Conservation (phyloP, 805 yeast species). For the Candida glaebosa region DNA sequence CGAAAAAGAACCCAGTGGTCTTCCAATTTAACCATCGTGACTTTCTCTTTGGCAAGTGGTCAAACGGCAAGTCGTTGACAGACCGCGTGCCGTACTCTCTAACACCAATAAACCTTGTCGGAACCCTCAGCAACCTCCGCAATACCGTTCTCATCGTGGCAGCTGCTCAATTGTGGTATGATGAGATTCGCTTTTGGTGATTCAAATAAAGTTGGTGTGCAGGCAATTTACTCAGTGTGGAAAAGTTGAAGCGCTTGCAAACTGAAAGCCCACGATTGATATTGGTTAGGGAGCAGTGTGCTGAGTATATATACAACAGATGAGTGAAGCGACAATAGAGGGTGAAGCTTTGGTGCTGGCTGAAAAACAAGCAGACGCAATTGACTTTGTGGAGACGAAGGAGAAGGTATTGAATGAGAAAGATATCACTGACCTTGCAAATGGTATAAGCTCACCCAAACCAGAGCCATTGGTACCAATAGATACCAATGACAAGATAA, state of each 20-base stretch:
- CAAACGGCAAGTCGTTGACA: slow-evolving; percentile 30
- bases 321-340: not conserved
- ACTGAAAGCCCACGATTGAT: too few relatives aligned
- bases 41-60: slow-evolving; percentile 19
- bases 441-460: not conserved
- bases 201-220: too few relatives aligned
- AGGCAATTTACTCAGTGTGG: not conserved
- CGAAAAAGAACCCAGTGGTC: slow-evolving; percentile 16
- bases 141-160: not conserved
- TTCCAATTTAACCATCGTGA: slow-evolving; percentile 31
- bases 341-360: not conserved
- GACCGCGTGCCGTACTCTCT: slow-evolving; percentile 23
- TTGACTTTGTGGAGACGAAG: not conserved
- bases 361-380: not conserved
- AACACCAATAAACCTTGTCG: too few relatives aligned
- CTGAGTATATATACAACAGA: too few relatives aligned
- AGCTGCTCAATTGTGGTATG: not conserved
- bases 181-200: too few relatives aligned
- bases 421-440: not conserved
- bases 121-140: too few relatives aligned
- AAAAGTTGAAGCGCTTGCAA: too few relatives aligned
- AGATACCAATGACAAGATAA: not conserved
- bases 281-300: too few relatives aligned
- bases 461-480: not conserved
- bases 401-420: not conserved